Evolutionary conservation across 148 eudicot genomes (phyloP), one percentile per base, ranked within the genome.

Genomic region (Camellia japonica): DNA sequence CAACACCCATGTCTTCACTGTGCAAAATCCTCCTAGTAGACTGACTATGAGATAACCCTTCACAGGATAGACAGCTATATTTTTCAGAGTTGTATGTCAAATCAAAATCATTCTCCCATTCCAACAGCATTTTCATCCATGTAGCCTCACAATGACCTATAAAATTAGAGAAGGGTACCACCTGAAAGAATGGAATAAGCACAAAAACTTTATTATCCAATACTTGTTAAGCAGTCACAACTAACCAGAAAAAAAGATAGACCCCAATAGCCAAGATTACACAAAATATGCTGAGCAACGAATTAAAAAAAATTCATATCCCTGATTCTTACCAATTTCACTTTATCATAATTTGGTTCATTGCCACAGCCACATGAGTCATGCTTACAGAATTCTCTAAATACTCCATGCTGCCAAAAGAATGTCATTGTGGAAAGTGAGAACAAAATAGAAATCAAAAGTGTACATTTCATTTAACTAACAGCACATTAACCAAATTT

Each of bases 381-480:
- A 81, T 93, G 99, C 85, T 88, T 90, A 86, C 97, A 91, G 79
- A 85, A 96, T 74, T 92, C 93, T 81, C 67, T 67, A 75, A 92
- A 84, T 2, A 88, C 75, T 49, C 91, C 90, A 49, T 81, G 85
- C 99, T 93, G 90, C 75, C 56, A 85, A 80, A 87, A 71, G 76
- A 67, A 75, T 59, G 65, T 44, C 19, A 71, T 13, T 73, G 47
- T 46, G 59, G 71, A 56, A 65, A 41, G 71, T 77, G 42, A 69
- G 58, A 83, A 38, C 72, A 73, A 47, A 14, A 55, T 44, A 52
- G 16, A 72, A 23, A 64, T 58, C 38, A 19, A 52, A 8, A 73
- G 5, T 4, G 7, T n/a, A 58, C 43, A 30, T 5, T 20, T 58
- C 38, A 20, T 46, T 63, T 55, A 61, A 80, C 78, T 11, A 83